A percentile compares a stretch with the other conserved stretches of the same genome.
These are phyloP conservation scores for Aspergillus sparsus DNA, from an alignment of 495 filamentous ascomycete species.

Conservation along the genomic window DNA sequence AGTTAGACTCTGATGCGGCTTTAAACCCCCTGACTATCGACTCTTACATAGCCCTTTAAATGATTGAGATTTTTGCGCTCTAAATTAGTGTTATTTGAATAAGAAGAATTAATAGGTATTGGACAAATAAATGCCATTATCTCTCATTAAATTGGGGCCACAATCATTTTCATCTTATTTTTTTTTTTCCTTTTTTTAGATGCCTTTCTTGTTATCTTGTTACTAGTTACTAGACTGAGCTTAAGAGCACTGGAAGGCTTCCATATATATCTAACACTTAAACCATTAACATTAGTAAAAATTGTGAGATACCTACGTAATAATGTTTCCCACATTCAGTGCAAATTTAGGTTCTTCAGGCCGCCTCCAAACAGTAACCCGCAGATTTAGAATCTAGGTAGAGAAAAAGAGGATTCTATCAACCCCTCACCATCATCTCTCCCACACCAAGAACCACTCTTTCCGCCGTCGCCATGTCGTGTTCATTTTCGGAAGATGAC, in stretches of 20 bases:
- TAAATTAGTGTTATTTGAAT: no score
- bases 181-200: background rate
- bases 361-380: background rate
- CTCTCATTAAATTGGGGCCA: no score
- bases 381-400: background rate
- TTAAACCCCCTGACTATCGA: slow-evolving; percentile 30
- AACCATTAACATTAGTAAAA: background rate
- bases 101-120: no score
- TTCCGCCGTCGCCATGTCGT: background rate
- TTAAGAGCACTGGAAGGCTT: background rate
- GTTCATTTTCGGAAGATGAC: background rate
- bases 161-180: no score
- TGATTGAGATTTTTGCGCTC: no score
- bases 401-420: background rate
- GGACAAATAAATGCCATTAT: no score
- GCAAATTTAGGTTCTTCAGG: background rate
- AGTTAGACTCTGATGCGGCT: slow-evolving; percentile 30
- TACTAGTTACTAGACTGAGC: background rate
- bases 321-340: background rate
- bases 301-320: background rate
- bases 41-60: slow-evolving; percentile 25
- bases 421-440: background rate
- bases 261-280: background rate
- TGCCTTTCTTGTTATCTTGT: background rate
- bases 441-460: background rate